Base-by-base conservation (phyloP, 2,329 filamentous ascomycete genomes). In the Geosmithia flava region DNA sequence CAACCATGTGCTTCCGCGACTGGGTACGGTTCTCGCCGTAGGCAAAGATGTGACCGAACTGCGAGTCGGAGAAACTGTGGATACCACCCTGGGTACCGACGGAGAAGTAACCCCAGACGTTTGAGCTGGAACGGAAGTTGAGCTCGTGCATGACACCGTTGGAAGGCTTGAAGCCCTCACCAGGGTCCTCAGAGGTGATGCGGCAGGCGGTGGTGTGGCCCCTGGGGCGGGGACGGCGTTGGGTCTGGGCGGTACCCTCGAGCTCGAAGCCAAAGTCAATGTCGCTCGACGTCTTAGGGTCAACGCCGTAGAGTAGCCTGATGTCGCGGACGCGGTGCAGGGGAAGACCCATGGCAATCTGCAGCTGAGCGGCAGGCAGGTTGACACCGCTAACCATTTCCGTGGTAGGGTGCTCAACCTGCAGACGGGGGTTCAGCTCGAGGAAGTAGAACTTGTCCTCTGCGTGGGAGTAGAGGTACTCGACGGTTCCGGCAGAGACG, bases 381-480 rank as follows among this genome's bases (percentile, higher is more conserved):
- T 97, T 95, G 63, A 98, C 93, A 63, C 94, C 93, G 59, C 85
- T 94, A 55, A 98, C 93, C 93, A 98, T 98, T 68, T 98, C 93
- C 27, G 93, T 98, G 47, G 91, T 98, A 44, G 93, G 93, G 72
- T 98, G 93, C 79, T 98, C 93, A 69, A 98, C 93, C 72, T 98
- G 93, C 48, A 98, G 85, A 87, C 93, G 88, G 46, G 93, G 93
- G 74, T 98, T 98, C 62, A 98, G 72, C 71, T 98, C 93, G 55
- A 98, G 75, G 75, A 98, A 98, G 78, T 97, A 98, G 74, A 98
- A 98, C 69, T 95, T 93, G 76, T 97, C 89, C 57, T 98, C 93
- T 17, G 88, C 75, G 68, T 98, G 89, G 42, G 93, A 98, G 76
- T 98, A 98, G 45, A 98, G 80, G 67, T 98, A 98, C 71, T 98